Base-by-base conservation (phyloP, 352 stramenopile genomes). In the Salisapilia sapeloensis region DNA sequence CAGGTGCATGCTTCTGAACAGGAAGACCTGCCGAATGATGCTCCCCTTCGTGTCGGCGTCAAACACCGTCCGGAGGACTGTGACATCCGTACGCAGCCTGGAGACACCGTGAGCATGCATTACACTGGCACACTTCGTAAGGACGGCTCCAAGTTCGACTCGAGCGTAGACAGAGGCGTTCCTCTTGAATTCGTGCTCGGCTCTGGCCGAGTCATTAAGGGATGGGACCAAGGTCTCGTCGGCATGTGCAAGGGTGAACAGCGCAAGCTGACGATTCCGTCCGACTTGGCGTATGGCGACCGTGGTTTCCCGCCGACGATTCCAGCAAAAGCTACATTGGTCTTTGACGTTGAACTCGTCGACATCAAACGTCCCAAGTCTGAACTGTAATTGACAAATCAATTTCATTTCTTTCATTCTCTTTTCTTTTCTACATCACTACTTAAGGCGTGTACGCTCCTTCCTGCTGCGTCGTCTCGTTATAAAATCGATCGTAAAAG, bases 321-420 rank as follows among this genome's bases (percentile, higher is more conserved):
- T 53, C 80, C 79, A 11, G 86, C 59, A 39, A 84, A 86, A 44
- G 81, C 89, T 10, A 94, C 90, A 30, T 69, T 99, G 21, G 78
- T 98, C 23, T 99, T 99, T 53, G 81, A 90, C 44, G 91, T 99
- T 34, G 92, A 98, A 65, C 80, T 98, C 41, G 62, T 98, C 38
- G 71, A 96, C 44, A 96, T 98, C 50, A 84, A 75, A 54, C 64
- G 67, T 53, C 49, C 61, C 4, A 64, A 36, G 36, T 47, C 64
- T 16, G 71, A 84, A 35, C 48, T 87, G 7, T 69, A 65, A 53
- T 13, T 15, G n/a, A n/a, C n/a, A n/a, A n/a, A n/a, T n/a, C 13
- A 29, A 3, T 30, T n/a, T 29, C 10, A 29, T 6, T 33, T 8
- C 26, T 24, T 10, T 36, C n/a, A 27, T 36, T 36, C 29, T 34